A percentile compares a stretch with the other conserved stretches of the same genome.
phyloP scores from a whole-genome alignment of 2,329 filamentous ascomycete species.

The Metarhizium rileyi region DNA sequence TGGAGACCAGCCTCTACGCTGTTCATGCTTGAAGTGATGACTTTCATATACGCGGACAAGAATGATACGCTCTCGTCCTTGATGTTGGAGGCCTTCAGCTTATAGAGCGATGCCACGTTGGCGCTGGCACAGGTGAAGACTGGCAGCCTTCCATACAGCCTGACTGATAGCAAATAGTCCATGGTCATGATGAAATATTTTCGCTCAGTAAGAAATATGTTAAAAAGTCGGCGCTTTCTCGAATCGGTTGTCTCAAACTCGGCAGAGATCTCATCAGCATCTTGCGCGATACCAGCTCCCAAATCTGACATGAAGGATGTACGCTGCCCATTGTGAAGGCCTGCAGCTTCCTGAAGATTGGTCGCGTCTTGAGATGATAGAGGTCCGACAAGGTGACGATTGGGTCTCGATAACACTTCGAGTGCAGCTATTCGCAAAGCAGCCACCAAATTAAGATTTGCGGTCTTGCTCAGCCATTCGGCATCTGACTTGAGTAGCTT shows the following conservation, averaged over 20 bases:
- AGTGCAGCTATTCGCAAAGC: constrained; percentile 72
- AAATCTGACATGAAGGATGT: constrained; percentile 47
- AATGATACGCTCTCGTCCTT: constrained; percentile 33
- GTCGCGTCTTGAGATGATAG: constrained; percentile 70
- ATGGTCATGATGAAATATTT: constrained; percentile 56
- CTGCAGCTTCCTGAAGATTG: constrained; percentile 66
- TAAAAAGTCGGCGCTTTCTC: constrained; percentile 58
- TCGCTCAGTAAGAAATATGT: constrained; percentile 63
- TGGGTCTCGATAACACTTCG: constrained; percentile 75
- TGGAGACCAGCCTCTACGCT: constrained; percentile 39
- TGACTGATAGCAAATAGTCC: constrained; percentile 44
- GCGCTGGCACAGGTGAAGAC: constrained; percentile 19
- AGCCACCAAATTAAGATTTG: constrained; percentile 68
- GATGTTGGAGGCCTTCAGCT: constrained; percentile 17
- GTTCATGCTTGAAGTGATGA: constrained; percentile 38
- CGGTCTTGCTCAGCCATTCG: constrained; percentile 72
- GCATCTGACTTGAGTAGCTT: constrained; percentile 76
- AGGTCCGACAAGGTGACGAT: constrained; percentile 58
- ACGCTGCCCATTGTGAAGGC: constrained; percentile 49
- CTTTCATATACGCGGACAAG: constrained; percentile 37
- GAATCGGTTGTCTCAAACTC: constrained; percentile 54
- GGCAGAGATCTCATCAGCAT: constrained; percentile 44
- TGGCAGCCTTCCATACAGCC: constrained; percentile 29
- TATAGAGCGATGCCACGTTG: constrained; percentile 21
- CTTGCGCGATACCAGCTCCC: constrained; percentile 33